Conservation (phyloP, 306 rosid genomes). For the Trichosanthes truncata region DNA sequence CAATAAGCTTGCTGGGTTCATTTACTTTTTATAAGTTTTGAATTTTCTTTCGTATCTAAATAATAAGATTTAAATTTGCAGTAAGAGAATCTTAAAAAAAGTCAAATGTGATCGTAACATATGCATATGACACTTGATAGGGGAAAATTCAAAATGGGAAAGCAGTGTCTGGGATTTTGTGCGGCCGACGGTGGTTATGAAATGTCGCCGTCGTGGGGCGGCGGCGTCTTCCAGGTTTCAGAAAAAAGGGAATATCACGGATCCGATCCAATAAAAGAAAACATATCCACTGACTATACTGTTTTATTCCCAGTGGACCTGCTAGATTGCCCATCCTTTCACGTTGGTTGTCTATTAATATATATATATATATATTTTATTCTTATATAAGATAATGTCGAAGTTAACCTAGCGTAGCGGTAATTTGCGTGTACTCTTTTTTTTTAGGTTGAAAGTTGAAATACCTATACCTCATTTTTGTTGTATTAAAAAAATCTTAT, state of each 20-base stretch:
- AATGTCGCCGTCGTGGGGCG: slow-evolving; percentile 5
- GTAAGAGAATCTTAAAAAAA: not conserved
- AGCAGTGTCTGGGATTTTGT: not conserved
- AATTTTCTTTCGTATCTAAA: not conserved
- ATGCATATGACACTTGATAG: no score
- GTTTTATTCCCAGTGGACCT: not conserved
- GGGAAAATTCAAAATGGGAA: not conserved
- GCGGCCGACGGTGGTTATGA: not conserved
- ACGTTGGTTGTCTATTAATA: not conserved
- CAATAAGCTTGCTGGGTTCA: no score
- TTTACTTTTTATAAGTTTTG: no score
- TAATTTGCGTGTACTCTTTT: no score
- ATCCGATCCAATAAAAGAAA: not conserved
- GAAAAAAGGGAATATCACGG: not conserved
- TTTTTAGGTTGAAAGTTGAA: no score
- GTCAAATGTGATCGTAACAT: not conserved
- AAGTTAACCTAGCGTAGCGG: no score
- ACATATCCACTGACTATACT: not conserved
- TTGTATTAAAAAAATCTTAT: no score
- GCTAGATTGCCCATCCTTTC: not conserved
- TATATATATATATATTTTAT: no score
- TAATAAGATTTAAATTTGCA: not conserved
- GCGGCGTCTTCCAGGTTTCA: not conserved
- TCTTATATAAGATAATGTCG: no score
- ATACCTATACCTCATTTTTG: no score